Evolutionary conservation across 345 rosid species (phyloP).

Genomic region (Clarkia xantiana): DNA sequence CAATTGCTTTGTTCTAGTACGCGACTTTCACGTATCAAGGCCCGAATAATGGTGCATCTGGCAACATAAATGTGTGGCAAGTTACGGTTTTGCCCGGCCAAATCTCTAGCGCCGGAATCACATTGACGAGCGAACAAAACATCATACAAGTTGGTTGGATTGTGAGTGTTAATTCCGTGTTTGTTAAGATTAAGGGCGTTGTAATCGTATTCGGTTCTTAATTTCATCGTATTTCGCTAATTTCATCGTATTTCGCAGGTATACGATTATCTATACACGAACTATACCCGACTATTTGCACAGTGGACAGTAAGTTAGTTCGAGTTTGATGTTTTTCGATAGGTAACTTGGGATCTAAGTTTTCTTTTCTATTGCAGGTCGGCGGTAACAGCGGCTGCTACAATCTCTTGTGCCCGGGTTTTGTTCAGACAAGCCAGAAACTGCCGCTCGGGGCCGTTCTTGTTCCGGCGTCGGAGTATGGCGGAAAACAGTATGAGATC

Average conservation of each 20-base stretch:
- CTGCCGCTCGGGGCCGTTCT: constrained; percentile 1
- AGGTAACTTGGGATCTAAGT: background rate
- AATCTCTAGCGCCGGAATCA: background rate
- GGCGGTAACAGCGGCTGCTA: constrained; percentile 4
- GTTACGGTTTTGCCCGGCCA: background rate
- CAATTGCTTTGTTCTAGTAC: too few relatives aligned
- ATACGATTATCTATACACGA: background rate
- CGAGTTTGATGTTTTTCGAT: background rate
- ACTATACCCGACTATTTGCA: constrained; percentile 2
- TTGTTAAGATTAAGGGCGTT: too few relatives aligned
- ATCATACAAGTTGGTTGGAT: background rate
- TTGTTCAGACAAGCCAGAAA: background rate
- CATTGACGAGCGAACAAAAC: background rate
- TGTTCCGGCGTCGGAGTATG: background rate
- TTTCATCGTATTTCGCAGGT: background rate
- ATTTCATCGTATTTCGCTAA: background rate
- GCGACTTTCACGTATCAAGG: too few relatives aligned
- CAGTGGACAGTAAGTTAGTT: constrained; percentile 3
- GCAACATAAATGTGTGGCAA: background rate
- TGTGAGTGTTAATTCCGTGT: background rate
- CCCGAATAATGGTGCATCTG: too few relatives aligned
- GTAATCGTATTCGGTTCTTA: too few relatives aligned
- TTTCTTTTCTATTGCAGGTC: background rate
- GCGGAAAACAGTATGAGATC: background rate
- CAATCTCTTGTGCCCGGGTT: constrained; percentile 7